These are phyloP conservation scores for Verticillium klebahnii DNA, from an alignment of 2,329 filamentous ascomycete species.

Conservation along the genomic window DNA sequence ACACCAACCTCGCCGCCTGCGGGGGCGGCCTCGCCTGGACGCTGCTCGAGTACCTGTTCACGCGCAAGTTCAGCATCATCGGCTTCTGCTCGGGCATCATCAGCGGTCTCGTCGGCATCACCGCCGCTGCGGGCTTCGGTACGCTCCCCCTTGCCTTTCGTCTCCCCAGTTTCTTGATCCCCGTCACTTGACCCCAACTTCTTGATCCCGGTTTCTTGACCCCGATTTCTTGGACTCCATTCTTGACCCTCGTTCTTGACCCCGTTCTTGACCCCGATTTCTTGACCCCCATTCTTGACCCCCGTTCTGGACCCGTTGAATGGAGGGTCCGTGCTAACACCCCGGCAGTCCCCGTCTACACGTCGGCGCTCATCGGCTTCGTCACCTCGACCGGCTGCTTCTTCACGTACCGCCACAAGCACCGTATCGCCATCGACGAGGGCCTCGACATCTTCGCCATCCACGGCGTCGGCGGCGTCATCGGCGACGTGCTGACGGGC, in stretches of 20 bases:
- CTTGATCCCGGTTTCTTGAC: too few species aligned
- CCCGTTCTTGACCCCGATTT: too few species aligned
- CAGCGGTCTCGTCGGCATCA: conserved; percentile 53
- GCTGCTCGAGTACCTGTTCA: conserved; percentile 45
- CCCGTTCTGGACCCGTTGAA: too few species aligned
- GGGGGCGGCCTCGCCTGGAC: conserved; percentile 50
- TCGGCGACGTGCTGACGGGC: conserved; percentile 53
- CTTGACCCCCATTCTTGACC: too few species aligned
- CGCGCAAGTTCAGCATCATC: conserved; percentile 43
- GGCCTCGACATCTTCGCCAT: conserved; percentile 57
- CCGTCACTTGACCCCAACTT: too few species aligned
- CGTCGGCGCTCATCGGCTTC: conserved; percentile 45
- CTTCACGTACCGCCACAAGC: conserved; percentile 42
- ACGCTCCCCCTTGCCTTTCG: neutral
- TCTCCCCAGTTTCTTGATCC: neutral
- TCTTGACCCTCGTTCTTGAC: too few species aligned
- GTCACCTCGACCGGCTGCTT: conserved; percentile 43
- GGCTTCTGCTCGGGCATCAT: conserved; percentile 49
- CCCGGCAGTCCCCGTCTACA: conserved; percentile 38
- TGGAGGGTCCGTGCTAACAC: neutral
- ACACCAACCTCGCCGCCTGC: conserved; percentile 54
- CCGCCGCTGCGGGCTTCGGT: conserved; percentile 50
- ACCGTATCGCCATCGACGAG: conserved; percentile 50
- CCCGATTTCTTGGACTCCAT: too few species aligned
- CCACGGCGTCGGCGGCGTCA: conserved; percentile 54